These are phyloP conservation scores for Fusarium paranaense DNA, from an alignment of 2,329 filamentous ascomycete genomes.

Conservation along the genomic window DNA sequence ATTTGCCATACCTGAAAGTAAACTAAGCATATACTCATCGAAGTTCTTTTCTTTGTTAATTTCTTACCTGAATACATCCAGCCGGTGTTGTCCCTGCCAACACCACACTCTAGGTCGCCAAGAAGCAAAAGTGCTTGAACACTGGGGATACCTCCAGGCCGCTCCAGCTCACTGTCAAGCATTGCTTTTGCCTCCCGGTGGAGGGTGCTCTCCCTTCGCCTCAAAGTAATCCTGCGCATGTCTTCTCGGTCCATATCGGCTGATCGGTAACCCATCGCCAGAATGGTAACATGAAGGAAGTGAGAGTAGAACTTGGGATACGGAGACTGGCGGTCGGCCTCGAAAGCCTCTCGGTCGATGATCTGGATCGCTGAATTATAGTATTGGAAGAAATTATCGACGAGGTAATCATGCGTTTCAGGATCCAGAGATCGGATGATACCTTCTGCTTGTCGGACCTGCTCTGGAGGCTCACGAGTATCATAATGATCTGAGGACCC, in stretches of 20 bases:
- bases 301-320: constrained; percentile 62
- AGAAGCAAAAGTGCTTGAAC: constrained; percentile 64
- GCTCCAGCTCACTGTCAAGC: constrained; percentile 64
- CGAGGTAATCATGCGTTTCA: constrained; percentile 64
- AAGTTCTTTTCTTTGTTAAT: background rate
- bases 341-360: constrained; percentile 62
- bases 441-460: constrained; percentile 58
- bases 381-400: constrained; percentile 63
- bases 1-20: constrained; percentile 53
- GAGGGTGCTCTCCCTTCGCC: constrained; percentile 62
- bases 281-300: constrained; percentile 63
- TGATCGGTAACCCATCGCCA: constrained; percentile 64
- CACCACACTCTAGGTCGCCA: constrained; percentile 64
- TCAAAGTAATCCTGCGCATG: constrained; percentile 59
- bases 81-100: constrained; percentile 64
- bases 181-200: constrained; percentile 66
- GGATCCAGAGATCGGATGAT: constrained; percentile 59
- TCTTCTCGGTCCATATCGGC: constrained; percentile 62
- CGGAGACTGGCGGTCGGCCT: constrained; percentile 58
- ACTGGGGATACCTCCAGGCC: constrained; percentile 63
- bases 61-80: constrained; percentile 66
- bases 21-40: background rate
- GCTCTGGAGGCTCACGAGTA: constrained; percentile 56
- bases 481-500: constrained; percentile 50
- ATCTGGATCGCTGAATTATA: constrained; percentile 64